Base-by-base conservation (phyloP, 192 early-diverging fungal species). In the Rhizoclosmatium sp. region DNA sequence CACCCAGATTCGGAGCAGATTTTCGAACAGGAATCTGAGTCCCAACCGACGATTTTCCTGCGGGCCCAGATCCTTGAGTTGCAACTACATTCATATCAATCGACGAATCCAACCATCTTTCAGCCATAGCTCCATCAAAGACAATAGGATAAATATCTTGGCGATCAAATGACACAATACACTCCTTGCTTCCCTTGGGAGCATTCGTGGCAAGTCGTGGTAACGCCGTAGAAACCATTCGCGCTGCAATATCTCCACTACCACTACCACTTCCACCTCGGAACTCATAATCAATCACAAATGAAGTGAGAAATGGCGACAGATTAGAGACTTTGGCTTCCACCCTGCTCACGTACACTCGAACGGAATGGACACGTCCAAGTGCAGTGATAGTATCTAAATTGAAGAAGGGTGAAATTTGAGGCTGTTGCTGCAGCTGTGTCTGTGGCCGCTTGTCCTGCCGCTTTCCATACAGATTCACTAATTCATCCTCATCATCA, bases 111-210 rank as follows among this genome's bases (percentile, higher is more conserved):
- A 79, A 16, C 82, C 82, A 82, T 19, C 12, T 3, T 31, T 76
- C 78, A 0, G 75, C 78, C 51, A 79, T 59, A 40, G 16, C 21
- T 5, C 78, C 77, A 60, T 82, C 82, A 79, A 82, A 82, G 2
- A 60, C 70, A 48, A 78, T 67, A 46, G 82, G 82, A 47, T 65
- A 47, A 41, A 82, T 75, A 4, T 79, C 65, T 19, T 80, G 78
- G 39, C 76, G 61, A 41, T 82, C 82, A 69, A 82, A 78, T 23
- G 42, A 21, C 4, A 75, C 75, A 16, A 67, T 48, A 76, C 62
- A 66, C 10, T n/a, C 65, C 4, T 45, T 10, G 23, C 12, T 14
- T 62, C 54, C 31, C 45, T 62, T 49, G 31, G 66, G 47, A 42
- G 44, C 47, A 68, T 42, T 68, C 5, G 14, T 44, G 4, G 66